These are phyloP conservation scores for Fusarium sp. DNA, from an alignment of 2,329 filamentous ascomycete genomes.

Conservation along the genomic window DNA sequence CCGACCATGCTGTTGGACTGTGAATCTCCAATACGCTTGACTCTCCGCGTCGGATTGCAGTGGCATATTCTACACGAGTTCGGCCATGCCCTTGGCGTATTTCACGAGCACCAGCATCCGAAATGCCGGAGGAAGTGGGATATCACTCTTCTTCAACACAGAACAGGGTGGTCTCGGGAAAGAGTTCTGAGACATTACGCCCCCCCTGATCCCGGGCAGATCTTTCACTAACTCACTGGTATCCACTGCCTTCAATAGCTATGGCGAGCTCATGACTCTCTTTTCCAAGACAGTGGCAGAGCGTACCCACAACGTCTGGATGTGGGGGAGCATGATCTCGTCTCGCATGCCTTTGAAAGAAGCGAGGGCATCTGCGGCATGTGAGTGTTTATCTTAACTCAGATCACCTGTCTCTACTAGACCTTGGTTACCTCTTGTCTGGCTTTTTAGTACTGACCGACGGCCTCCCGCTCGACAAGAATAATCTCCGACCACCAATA, in stretches of 20 bases:
- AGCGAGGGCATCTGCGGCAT: constrained; percentile 79
- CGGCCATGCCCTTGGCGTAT: not conserved
- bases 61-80: not conserved
- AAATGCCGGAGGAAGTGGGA: not conserved
- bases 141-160: not conserved
- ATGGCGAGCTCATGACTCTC: constrained; percentile 79
- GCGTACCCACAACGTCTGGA: constrained; percentile 84
- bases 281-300: constrained; percentile 93
- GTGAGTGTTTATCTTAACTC: not conserved
- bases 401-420: not conserved
- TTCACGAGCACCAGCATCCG: not conserved
- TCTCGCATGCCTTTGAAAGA: not conserved
- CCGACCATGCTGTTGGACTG: not conserved
- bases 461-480: constrained; percentile 10
- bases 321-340: constrained; percentile 75
- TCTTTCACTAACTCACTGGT: not conserved
- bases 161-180: not conserved
- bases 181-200: not conserved
- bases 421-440: not conserved
- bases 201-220: no score
- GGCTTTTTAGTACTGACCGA: not conserved
- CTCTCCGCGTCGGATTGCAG: no score
- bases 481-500: constrained; percentile 83
- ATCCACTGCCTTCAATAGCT: constrained; percentile 45
- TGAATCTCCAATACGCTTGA: no score